Evolutionary conservation across 306 rosid species (phyloP), one percentile per base, ranked within the genome.

Genomic region (Begonia peltatifolia): DNA sequence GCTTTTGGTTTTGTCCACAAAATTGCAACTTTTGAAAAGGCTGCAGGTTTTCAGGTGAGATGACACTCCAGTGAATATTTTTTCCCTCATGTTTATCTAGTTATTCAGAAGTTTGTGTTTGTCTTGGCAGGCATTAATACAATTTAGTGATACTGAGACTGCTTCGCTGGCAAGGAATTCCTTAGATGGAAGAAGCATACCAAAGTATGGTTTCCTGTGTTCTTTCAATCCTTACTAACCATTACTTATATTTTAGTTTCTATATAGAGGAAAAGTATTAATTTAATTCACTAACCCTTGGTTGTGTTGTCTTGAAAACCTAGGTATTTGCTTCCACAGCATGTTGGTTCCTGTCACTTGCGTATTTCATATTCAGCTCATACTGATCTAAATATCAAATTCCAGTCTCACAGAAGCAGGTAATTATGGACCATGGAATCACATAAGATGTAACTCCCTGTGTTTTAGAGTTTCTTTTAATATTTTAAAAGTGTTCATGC

Each of bases 401-500:
- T 87, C 61, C 96, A 87, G 73, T 87, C 96, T 20, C 87, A 87
- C 63, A 82, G 96, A 64, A 87, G 96, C 96, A 87, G 96, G 96
- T 83, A 76, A 56, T 61, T 60, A 13, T 64, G 56, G 65, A 57
- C 36, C 36, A 30, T 30, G 36, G 36, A 6, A 30, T 6, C 36
- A 30, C 36, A 30, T 30, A 30, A 30, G 38, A 30, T 6, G 6
- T 5, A 30, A 30, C 52, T 17, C 51, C 46, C 51, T 66, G 54
- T 49, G 47, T 23, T 17, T 61, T 41, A 55, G 43, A 22, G 43
- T 49, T 51, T 10, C n/a, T 49, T 17, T 41, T 56, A 11, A 50
- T 53, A 12, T 62, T 25, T 47, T 65, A 54, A 30, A 61, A 23
- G 55, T 47, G 46, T 49, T 58, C 53, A 41, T 74, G 68, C 35